Evolutionary conservation across 1,139 yeast genomes (phyloP), one percentile per base, ranked within the genome.

Genomic region (Candida dubliniensis): DNA sequence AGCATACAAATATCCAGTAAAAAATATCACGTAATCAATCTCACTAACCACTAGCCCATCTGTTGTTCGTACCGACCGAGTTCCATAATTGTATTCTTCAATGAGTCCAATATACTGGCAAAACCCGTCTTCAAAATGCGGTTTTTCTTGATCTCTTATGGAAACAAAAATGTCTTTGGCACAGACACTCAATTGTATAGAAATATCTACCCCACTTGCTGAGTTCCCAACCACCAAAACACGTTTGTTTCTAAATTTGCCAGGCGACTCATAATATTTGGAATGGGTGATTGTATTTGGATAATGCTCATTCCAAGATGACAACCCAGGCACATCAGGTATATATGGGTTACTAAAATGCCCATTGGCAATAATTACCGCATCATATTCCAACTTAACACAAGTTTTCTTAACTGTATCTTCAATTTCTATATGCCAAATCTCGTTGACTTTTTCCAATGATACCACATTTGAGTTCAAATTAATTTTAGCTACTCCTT

Each of bases 1-100:
- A 41, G 63, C 61, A 54, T 73, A 74, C 25, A 71, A 56, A 52
- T 75, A 76, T 4, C 81, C 82, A 2, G 81, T 77, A 55, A 80
- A 76, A 50, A 71, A 74, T 3, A 77, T 58, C 2, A 77, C 57
- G 2, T 42, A 41, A 52, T 76, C 81, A 34, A 76, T 65, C 23
- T 56, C 64, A 1, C 44, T 38, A 10, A 70, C 40, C 1, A 39
- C 47, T 11, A 53, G 52, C 11, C 69, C 71, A 26, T 62, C 62
- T 1, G 41, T 57, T 3, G 74, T 63, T 15, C 49, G 50, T 2
- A 64, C 63, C 0, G 74, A 58, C 42, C 62, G 55, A 29, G 55
- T 47, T 2, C 41, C 31, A 29, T 56, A 56, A 39, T 67, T 60
- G 44, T 71, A 67, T 33, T 57, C 50, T 9, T 60, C 63, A 11